Conservation (phyloP, 352 stramenopile species). For the Labyrinthula sp. region DNA sequence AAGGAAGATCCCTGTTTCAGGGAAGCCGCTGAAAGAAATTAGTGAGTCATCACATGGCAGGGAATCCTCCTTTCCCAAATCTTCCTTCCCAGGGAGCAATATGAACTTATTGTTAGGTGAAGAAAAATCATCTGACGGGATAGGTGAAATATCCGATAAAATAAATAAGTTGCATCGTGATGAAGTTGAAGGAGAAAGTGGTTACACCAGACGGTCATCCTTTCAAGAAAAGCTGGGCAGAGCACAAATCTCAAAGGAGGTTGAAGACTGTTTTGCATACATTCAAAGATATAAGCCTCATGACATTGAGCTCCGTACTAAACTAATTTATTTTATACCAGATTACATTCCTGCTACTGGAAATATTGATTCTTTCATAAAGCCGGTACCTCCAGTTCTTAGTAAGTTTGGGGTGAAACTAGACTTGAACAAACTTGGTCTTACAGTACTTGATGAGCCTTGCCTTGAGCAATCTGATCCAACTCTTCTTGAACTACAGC, state of each 20-base stretch:
- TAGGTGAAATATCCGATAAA: too few species aligned
- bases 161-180: background rate
- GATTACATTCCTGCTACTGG: conserved; percentile 83
- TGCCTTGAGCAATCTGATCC: conserved; percentile 67
- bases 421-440: conserved; percentile 60
- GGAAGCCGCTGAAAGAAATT: conserved; percentile 2
- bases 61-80: conserved; percentile 35
- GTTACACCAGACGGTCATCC: conserved; percentile 46
- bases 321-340: conserved; percentile 82
- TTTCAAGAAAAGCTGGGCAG: conserved; percentile 60
- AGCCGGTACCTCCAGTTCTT: conserved; percentile 35
- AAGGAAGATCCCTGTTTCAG: background rate
- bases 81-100: conserved; percentile 34
- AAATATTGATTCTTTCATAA: conserved; percentile 85
- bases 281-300: conserved; percentile 77
- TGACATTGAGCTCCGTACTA: conserved; percentile 76
- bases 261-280: conserved; percentile 72
- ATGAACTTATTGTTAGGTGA: too few species aligned
- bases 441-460: conserved; percentile 78
- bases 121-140: too few species aligned
- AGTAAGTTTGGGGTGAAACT: conserved; percentile 48
- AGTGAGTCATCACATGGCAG: conserved; percentile 22
- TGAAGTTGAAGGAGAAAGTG: conserved; percentile 34
- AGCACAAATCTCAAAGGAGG: conserved; percentile 61
- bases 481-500: conserved; percentile 76